phyloP scores from a whole-genome alignment of 2,329 filamentous ascomycete species.

The Cordyceps tenuipes region DNA sequence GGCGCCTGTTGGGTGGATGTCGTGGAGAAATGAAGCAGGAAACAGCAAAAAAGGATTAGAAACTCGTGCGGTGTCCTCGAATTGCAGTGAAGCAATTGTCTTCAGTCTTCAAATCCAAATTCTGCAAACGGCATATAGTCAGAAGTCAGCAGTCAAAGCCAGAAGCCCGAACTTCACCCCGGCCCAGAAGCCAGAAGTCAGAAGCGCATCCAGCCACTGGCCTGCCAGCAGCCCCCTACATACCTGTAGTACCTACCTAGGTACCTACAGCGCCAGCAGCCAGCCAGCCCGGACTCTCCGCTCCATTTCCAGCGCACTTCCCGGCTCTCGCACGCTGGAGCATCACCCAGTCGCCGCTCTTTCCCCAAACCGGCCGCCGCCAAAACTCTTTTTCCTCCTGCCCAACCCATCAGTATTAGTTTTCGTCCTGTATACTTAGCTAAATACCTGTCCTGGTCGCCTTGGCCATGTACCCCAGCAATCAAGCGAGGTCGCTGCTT shows the following conservation, averaged over 20 bases:
- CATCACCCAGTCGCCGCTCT: conserved; percentile 3
- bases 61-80: no score
- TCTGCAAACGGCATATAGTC: no score
- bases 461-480: no score
- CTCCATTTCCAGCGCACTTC: neutral
- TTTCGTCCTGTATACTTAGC: neutral
- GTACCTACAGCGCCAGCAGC: neutral
- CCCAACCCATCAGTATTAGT: neutral
- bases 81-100: no score
- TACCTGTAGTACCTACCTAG: no score
- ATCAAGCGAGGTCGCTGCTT: neutral
- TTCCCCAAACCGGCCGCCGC: conserved; percentile 6
- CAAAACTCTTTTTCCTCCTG: conserved; percentile 6
- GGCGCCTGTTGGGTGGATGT: no score
- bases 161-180: no score
- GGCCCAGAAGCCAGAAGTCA: no score
- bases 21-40: no score
- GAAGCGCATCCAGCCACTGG: neutral
- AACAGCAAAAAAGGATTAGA: no score
- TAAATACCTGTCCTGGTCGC: neutral
- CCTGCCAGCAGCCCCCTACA: no score
- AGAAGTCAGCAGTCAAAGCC: neutral
- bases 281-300: neutral
- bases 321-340: conserved; percentile 4
- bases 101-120: no score